Base-by-base conservation (phyloP, 371 early-diverging fungal genomes). In the Apophysomyces sp. region DNA sequence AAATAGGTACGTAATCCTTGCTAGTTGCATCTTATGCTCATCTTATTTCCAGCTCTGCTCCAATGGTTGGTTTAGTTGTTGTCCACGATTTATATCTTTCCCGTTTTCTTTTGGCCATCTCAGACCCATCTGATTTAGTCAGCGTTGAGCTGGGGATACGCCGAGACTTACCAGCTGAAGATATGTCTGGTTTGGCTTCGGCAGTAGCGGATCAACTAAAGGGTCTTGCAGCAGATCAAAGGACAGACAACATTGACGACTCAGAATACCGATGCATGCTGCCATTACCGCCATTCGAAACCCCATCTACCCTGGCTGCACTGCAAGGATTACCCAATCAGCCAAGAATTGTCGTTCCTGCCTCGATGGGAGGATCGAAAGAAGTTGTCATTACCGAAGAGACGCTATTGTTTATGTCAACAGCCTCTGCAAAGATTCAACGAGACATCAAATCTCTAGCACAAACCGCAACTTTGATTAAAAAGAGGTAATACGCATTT, bases 321-420 rank as follows among this genome's bases (percentile, higher is more conserved):
- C 27, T 57, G 15, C 57, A 63, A 16, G 57, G 62, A 1, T 32
- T 72, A 16, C 69, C 66, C 13, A 61, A 65, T 21, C 67, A 73
- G 39, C 55, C 68, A 11, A 73, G 73, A 18, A 54, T 81, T 28
- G 69, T 75, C 1, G 55, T 78, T 21, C 79, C 78, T 3, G 32
- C 65, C 4, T 59, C 63, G 18, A 52, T 69, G 57, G 61, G 60
- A 30, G 75, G 76, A 27, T 67, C 71, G 13, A 76, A 81, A 51
- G 68, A 72, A 52, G 44, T 81, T 15, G 71, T 75, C 3, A 69
- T 81, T 52, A 78, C 63, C 18, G 75, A 78, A 39, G 75, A 78
- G 29, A 69, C 79, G 4, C 60, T 78, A 9, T 58, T 63, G 15
- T 81, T 78, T 66, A 61, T 81, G 30, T 37, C 59, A 7, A 63